These are phyloP conservation scores for Beauveria sp. DNA, from an alignment of 2,329 filamentous ascomycete species.

Conservation along the genomic window DNA sequence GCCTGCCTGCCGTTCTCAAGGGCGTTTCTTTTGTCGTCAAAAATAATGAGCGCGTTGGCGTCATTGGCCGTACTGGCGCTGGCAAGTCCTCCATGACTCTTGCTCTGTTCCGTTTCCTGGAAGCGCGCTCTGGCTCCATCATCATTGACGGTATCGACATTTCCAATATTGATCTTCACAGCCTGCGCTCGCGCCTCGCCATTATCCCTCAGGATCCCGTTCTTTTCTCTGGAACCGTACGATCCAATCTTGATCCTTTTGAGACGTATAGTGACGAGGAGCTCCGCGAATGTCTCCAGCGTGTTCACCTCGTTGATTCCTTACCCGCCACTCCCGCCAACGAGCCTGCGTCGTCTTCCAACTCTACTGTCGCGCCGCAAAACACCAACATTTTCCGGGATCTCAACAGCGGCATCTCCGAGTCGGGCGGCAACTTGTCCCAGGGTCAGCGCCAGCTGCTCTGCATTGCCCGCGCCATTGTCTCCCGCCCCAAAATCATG, in stretches of 20 bases:
- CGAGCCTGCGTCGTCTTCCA: slow-evolving; percentile 29
- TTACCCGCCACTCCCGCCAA: slow-evolving; percentile 31
- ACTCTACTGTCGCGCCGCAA: slow-evolving; percentile 26
- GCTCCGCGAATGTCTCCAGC: slow-evolving; percentile 59
- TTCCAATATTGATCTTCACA: slow-evolving; percentile 60
- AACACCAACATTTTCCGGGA: slow-evolving; percentile 61
- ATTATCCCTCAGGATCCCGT: slow-evolving; percentile 80
- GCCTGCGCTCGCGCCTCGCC: slow-evolving; percentile 64
- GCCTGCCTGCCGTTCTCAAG: slow-evolving; percentile 63
- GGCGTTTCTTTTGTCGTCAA: slow-evolving; percentile 60
- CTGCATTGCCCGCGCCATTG: slow-evolving; percentile 66
- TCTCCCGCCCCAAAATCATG: slow-evolving; percentile 67
- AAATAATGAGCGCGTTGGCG: slow-evolving; percentile 63
- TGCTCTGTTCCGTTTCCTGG: slow-evolving; percentile 70
- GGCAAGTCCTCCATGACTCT: slow-evolving; percentile 72
- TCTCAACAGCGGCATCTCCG: slow-evolving; percentile 56
- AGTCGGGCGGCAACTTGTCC: slow-evolving; percentile 67
- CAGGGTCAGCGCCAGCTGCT: slow-evolving; percentile 72
- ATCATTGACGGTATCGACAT: slow-evolving; percentile 69
- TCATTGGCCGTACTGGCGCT: slow-evolving; percentile 70
- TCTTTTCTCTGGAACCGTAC: slow-evolving; percentile 70
- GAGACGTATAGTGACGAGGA: slow-evolving; percentile 60
- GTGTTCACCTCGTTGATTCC: slow-evolving; percentile 58
- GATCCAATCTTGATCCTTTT: slow-evolving; percentile 72
- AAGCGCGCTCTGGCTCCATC: slow-evolving; percentile 58